Conservation (phyloP, 805 yeast genomes). For the Wickerhamomyces canadensis region DNA sequence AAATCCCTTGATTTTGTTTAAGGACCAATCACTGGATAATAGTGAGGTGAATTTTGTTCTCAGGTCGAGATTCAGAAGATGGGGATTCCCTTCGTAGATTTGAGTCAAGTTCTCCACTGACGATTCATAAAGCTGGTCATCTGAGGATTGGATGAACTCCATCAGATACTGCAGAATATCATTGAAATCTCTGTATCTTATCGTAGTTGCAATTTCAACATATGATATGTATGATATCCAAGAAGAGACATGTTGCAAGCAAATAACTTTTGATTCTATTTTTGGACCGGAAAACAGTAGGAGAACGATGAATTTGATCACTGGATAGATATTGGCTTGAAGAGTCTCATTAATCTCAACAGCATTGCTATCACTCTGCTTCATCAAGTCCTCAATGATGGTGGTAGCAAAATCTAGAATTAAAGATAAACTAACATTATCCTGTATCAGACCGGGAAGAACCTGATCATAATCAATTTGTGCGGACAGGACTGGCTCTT, state of each 20-base stretch:
- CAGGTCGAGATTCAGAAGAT: slow-evolving; percentile 15
- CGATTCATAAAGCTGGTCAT: slow-evolving; percentile 8
- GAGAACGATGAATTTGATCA: slow-evolving; percentile 20
- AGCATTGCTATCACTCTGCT: slow-evolving; percentile 20
- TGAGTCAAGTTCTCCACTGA: slow-evolving; percentile 15
- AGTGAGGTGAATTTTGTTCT: slow-evolving; percentile 18
- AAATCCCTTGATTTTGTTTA: slow-evolving; percentile 29
- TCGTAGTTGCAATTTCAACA: slow-evolving; percentile 25
- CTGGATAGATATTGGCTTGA: slow-evolving; percentile 29
- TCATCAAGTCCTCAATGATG: slow-evolving; percentile 46
- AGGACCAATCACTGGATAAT: slow-evolving; percentile 44
- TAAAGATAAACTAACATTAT: slow-evolving; percentile 8
- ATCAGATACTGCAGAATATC: slow-evolving; percentile 15
- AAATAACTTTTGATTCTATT: slow-evolving; percentile 7
- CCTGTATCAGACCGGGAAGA: slow-evolving; percentile 4
- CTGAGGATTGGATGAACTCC: slow-evolving; percentile 7
- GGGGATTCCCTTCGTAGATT: slow-evolving; percentile 26
- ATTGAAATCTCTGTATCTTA: slow-evolving; percentile 19
- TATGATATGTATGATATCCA: slow-evolving; percentile 35
- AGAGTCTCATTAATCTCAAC: slow-evolving; percentile 33
- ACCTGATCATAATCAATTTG: slow-evolving; percentile 9
- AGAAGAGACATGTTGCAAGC: slow-evolving; percentile 28
- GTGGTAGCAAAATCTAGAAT: slow-evolving; percentile 36
- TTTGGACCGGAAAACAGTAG: slow-evolving; percentile 11
- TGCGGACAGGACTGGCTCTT: slow-evolving; percentile 5